phyloP scores from a whole-genome alignment of 2,329 filamentous ascomycete genomes.

The Pseudovirgaria hyperparasitica region DNA sequence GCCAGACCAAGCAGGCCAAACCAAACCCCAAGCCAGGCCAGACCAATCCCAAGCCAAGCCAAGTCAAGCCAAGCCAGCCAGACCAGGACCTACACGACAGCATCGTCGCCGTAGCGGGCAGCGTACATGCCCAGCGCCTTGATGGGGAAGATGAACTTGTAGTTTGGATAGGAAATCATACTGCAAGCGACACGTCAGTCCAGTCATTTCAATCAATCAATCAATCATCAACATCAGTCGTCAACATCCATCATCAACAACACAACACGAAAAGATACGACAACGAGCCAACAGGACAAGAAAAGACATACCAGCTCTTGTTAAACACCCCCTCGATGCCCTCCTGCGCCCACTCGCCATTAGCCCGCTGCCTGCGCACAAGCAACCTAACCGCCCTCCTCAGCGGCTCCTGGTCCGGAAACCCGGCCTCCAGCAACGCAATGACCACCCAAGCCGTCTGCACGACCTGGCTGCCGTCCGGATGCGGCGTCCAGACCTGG shows the following conservation, averaged over 20 bases:
- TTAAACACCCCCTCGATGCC: constrained; percentile 98
- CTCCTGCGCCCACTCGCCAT: constrained; percentile 92
- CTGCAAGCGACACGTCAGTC: constrained; percentile 25
- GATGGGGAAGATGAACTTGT: constrained; percentile 92
- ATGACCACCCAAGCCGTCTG: constrained; percentile 88
- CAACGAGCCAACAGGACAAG: not conserved
- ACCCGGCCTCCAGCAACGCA: constrained; percentile 69
- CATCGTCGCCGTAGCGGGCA: constrained; percentile 54
- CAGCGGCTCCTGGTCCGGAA: constrained; percentile 61
- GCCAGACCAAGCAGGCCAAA: too few relatives aligned
- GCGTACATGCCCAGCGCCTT: constrained; percentile 89
- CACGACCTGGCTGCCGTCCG: constrained; percentile 74
- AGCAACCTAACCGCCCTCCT: constrained; percentile 65
- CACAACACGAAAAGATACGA: too few relatives aligned
- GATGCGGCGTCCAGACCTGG: constrained; percentile 62
- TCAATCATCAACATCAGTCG: not conserved
- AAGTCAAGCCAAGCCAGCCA: too few relatives aligned
- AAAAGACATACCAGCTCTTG: constrained; percentile 63
- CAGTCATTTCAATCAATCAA: too few relatives aligned
- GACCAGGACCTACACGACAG: constrained; percentile 34
- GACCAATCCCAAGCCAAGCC: too few relatives aligned
- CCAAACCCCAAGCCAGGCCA: too few relatives aligned
- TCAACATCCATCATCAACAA: not conserved
- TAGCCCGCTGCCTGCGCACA: constrained; percentile 70
- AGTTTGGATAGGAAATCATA: constrained; percentile 99